A percentile compares a stretch with the other conserved stretches of the same genome.
Conservation (phyloP, 331 rosid genomes). For the Rhamnella rubrinervis region DNA sequence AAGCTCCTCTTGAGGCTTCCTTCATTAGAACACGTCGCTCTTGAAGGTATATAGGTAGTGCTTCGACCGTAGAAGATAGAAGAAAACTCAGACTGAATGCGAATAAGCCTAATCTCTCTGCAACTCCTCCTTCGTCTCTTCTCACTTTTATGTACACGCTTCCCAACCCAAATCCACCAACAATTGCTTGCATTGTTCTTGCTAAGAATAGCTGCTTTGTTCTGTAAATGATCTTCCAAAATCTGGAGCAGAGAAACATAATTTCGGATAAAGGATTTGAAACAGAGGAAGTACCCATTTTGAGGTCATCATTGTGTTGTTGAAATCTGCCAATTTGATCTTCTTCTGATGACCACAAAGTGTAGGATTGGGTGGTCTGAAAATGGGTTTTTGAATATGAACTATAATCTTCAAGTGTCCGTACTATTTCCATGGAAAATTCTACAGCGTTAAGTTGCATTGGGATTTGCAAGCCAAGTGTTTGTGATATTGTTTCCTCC, state of each 20-base stretch:
- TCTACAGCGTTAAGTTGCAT: conserved; percentile 71
- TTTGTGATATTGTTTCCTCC: conserved; percentile 42
- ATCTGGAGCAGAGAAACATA: conserved; percentile 69
- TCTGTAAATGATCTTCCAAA: conserved; percentile 81
- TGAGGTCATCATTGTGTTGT: conserved; percentile 11
- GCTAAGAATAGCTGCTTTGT: conserved; percentile 86
- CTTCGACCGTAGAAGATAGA: conserved; percentile 85
- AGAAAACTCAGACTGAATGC: conserved; percentile 90
- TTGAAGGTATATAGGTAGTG: conserved; percentile 87
- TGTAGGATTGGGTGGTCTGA: neutral
- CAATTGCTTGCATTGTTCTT: conserved; percentile 81
- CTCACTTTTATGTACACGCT: conserved; percentile 70
- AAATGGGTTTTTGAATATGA: conserved; percentile 28
- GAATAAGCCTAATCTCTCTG: conserved; percentile 73
- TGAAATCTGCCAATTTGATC: conserved; percentile 31
- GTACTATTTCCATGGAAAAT: conserved; percentile 76
- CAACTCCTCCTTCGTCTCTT: conserved; percentile 65
- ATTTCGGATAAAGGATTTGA: conserved; percentile 50
- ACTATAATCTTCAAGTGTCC: conserved; percentile 37
- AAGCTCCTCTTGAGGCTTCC: conserved; percentile 86
- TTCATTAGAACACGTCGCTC: conserved; percentile 83
- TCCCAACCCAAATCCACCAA: conserved; percentile 83
- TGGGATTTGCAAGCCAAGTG: conserved; percentile 60
- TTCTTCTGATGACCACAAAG: conserved; percentile 36
- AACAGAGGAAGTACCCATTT: conserved; percentile 17